Base-by-base conservation (phyloP, 2,329 filamentous ascomycete genomes). In the Fusarium duplospermum region DNA sequence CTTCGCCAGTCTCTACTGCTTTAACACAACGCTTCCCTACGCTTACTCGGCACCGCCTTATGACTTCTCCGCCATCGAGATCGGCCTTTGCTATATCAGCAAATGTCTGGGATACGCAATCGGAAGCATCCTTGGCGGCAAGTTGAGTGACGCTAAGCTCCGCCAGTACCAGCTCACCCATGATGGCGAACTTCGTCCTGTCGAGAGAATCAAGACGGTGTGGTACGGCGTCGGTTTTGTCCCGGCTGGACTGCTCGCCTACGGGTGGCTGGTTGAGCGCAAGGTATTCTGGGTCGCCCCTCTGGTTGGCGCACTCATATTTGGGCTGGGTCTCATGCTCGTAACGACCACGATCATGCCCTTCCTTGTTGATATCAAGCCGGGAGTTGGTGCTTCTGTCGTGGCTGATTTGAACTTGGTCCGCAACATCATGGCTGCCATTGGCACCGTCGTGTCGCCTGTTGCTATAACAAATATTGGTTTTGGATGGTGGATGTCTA, bases 401-500 rank as follows among this genome's bases (percentile, higher is more conserved):
- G 42, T 57, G 11, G 29, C 27, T 22, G 33, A 57, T 33, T 24
- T 35, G 58, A 61, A 42, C n/a, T 61, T 45, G 42, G 8, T 47
- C 42, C 42, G 42, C 42, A 47, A 27, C 22, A 47, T 47, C 42
- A 22, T 47, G 42, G 42, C 42, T 14, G 42, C 42, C 27, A 27
- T 47, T 18, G 42, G 42, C 42, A 47, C 42, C 42, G 42, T 47
- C 42, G 42, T 47, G 2, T 47, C 42, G 42, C 42, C 42, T 27
- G 42, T 24, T 47, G 42, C 42, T 27, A 31, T 45, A 6, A 16
- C 6, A 18, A 61, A 33, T 61, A 31, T 62, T 47, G 22, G 42
- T 27, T 47, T 27, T 47, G 42, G 42, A 27, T 27, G 58, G 58
- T 62, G 58, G 58, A 62, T 62, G 40, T 62, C 58, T 22, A 47